Percentiles rank a stretch among this genome's conserved stretches.
These are phyloP conservation scores for Leccinum obscurum DNA, from an alignment of 768 basidiomycete genomes.

Conservation along the genomic window DNA sequence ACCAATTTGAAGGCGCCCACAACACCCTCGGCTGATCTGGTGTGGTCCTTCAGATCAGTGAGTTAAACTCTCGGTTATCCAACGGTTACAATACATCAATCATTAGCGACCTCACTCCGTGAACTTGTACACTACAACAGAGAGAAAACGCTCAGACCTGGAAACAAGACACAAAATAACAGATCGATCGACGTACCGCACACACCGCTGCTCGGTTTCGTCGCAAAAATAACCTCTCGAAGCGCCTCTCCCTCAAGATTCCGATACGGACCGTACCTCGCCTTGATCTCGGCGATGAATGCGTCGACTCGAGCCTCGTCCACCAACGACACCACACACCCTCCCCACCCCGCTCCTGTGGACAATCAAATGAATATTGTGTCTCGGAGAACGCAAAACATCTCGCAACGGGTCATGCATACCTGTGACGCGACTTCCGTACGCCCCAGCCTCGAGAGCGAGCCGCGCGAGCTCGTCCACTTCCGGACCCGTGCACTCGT, in stretches of 20 bases:
- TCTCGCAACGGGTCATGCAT: background rate
- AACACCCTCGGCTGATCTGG: too few relatives aligned
- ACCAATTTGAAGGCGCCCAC: too few relatives aligned
- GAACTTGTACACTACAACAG: slow-evolving; percentile 29
- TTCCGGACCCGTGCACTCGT: slow-evolving; percentile 80
- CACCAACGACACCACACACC: slow-evolving; percentile 83
- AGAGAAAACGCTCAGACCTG: background rate
- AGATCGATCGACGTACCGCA: slow-evolving; percentile 55
- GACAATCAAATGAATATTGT: background rate
- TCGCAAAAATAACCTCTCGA: slow-evolving; percentile 74
- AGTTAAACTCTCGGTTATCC: too few relatives aligned
- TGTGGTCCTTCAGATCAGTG: too few relatives aligned
- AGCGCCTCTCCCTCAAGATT: slow-evolving; percentile 58
- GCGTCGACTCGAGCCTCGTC: slow-evolving; percentile 56
- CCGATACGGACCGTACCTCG: slow-evolving; percentile 64
- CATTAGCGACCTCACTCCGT: slow-evolving; percentile 17
- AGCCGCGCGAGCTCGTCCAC: slow-evolving; percentile 67
- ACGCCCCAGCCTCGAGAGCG: slow-evolving; percentile 69
- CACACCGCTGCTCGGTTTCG: slow-evolving; percentile 79
- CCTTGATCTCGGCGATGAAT: slow-evolving; percentile 64
- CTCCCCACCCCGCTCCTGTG: slow-evolving; percentile 88
- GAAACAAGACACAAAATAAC: background rate
- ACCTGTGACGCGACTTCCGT: slow-evolving; percentile 21
- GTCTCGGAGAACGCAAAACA: background rate
- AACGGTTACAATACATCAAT: too few relatives aligned